Conservation (phyloP, 176 grass and related monocot genomes). For the Secale cereale region DNA sequence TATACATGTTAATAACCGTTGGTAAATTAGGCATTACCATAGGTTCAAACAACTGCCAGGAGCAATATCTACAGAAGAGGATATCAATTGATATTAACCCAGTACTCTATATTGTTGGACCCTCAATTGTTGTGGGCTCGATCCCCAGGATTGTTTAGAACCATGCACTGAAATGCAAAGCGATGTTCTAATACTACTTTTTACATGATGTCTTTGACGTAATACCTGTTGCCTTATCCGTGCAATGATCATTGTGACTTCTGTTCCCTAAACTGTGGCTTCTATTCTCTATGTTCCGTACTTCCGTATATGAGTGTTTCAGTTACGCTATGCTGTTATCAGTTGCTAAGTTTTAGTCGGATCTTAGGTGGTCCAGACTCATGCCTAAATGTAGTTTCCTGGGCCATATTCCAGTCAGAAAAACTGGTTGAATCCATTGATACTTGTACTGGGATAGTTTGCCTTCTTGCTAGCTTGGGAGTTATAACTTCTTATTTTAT, state of each 20-base stretch:
- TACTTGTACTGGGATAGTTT: conserved; percentile 1
- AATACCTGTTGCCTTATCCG: background rate
- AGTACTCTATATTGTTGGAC: background rate
- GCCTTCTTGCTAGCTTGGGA: background rate
- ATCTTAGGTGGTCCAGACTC: background rate
- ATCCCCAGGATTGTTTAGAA: background rate
- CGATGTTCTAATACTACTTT: background rate
- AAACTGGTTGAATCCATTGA: background rate
- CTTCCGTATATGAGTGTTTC: background rate
- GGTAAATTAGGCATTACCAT: background rate
- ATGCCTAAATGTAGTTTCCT: background rate
- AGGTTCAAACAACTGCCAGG: background rate
- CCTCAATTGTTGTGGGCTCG: background rate
- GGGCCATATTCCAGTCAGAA: background rate
- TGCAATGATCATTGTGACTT: background rate
- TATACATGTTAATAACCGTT: background rate
- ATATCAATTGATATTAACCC: background rate
- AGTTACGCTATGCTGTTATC: background rate
- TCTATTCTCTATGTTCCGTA: background rate
- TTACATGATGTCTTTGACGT: background rate
- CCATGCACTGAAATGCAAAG: background rate
- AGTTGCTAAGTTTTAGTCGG: no score
- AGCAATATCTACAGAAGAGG: background rate
- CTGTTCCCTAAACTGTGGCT: background rate
- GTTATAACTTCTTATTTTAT: background rate